A percentile compares a stretch with the other conserved stretches of the same genome.
Evolutionary conservation across 768 basidiomycete genomes (phyloP).

Genomic region (Peribolospora baueri): DNA sequence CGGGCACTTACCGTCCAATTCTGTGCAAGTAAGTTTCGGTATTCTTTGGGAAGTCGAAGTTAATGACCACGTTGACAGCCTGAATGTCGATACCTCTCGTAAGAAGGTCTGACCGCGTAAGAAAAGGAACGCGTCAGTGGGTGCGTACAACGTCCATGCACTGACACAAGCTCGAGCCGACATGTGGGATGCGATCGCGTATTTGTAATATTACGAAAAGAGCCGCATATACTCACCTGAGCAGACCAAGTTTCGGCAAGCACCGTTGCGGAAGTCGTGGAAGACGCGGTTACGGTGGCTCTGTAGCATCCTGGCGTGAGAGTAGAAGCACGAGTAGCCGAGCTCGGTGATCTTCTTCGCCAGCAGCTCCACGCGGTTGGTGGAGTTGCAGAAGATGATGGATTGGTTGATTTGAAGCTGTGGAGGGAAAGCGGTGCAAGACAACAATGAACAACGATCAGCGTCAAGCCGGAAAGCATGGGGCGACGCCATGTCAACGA

Average conservation of each 20-base stretch:
- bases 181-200: not conserved
- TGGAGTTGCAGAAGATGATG: constrained; percentile 99
- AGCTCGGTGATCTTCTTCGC: constrained; percentile 99
- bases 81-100: constrained; percentile 99
- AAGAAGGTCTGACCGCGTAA: constrained; percentile 40
- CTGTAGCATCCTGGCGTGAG: constrained; percentile 98
- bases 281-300: constrained; percentile 97
- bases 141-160: constrained; percentile 17
- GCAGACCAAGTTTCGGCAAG: constrained; percentile 96
- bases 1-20: constrained; percentile 24
- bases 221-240: constrained; percentile 19
- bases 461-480: not conserved
- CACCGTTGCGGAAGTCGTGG: constrained; percentile 97
- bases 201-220: not conserved
- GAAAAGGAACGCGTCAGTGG: not conserved
- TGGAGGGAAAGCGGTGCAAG: constrained; percentile 24
- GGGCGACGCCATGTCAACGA: too few species aligned
- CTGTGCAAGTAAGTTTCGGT: constrained; percentile 96
- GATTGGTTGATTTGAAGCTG: constrained; percentile 99
- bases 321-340: constrained; percentile 99
- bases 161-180: too few species aligned
- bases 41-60: constrained; percentile 98
- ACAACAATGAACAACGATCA: constrained; percentile 22
- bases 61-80: constrained; percentile 99
- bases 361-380: constrained; percentile 94